Evolutionary conservation across 2,329 filamentous ascomycete genomes (phyloP), one percentile per base, ranked within the genome.

Genomic region (Colletotrichum coccodes): DNA sequence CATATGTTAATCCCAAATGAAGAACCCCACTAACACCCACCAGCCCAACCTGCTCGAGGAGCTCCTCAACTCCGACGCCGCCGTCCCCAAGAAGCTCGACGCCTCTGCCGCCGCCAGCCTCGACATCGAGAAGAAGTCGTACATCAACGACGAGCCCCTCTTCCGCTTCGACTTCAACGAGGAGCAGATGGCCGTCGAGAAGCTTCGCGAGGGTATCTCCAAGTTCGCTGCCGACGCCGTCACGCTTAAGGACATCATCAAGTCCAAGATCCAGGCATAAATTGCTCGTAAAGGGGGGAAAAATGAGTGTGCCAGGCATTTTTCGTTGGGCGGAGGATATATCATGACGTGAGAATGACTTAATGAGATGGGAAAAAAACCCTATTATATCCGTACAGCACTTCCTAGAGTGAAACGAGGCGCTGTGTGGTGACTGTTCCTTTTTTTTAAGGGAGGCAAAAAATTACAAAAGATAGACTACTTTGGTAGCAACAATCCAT

Each of bases 161-260:
- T 99, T 98, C 95, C 94, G 96, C 82, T 99, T 98, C 88, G 93
- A 95, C 85, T 97, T 99, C 91, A 99, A 99, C 89, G 96, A 99
- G 89, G 94, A 99, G 79, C 92, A 95, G 83, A 99, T 99, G 96
- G 96, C 94, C 72, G 94, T 97, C 74, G 95, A 98, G 92, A 99
- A 99, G 92, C 91, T 99, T 76, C 93, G 95, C 71, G 96, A 99
- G 86, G 96, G 96, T 85, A 99, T 99, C 88, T 97, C 94, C 89
- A 98, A 98, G 87, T 99, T 99, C 79, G 95, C 96, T 68, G 96
- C 96, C 75, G 96, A 99, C 79, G 95, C 96, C 75, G 86, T 95
- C 74, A 97, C 94, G 70, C 91, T 99, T 77, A 98, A 98, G 92
- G 89, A 90, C 73, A 95, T 97, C 78, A 88, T 99, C 79, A 92